Evolutionary conservation across 2,329 filamentous ascomycete species (phyloP), one percentile per base, ranked within the genome.

Genomic region (Colletotrichum tropicale): DNA sequence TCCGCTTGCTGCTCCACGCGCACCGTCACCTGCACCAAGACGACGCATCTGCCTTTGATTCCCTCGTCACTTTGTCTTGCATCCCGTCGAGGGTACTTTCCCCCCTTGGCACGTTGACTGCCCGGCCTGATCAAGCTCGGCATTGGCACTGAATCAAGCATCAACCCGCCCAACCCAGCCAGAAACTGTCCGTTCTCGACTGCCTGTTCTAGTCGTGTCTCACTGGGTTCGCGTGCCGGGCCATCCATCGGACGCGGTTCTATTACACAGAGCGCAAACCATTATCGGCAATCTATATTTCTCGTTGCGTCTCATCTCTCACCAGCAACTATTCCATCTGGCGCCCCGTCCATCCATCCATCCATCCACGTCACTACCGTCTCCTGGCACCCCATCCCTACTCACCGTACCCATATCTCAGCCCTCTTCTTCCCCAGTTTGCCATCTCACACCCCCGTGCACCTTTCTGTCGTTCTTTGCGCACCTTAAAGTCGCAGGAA

Each of bases 1-100:
- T 58, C 62, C 72, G 69, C 72, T 71, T 75, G 69, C 26, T 75
- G 68, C 72, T 75, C 72, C 72, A 75, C 72, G 72, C 72, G 52
- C 68, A 56, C 72, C 68, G 61, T 61, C 15, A 70, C 68, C 36
- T 60, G 56, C 52, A 66, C 52, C 68, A 38, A 60, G 66, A 21
- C 52, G 60, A 38, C 52, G 71, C 32, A 71, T 66, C 48, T 38
- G 60, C 60, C 34, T 74, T 36, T 71, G 48, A 26, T 43, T 52
- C 66, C 10, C 38, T 43, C 58, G 24, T 32, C 21, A 36, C 13
- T 32, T 28, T n/a, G 10, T 38, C 36, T 67, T 60, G 30, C 52
- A 52, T 68, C 68, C 13, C 61, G 60, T 24, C 38, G 30, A 34
- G 48, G 13, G 9, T 43, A 24, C 28, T 68, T 26, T 21, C 30